A percentile compares a stretch with the other conserved stretches of the same genome.
These are phyloP conservation scores for Nicotiana noctiflora DNA, from an alignment of 257 asterid species.

Conservation along the genomic window DNA sequence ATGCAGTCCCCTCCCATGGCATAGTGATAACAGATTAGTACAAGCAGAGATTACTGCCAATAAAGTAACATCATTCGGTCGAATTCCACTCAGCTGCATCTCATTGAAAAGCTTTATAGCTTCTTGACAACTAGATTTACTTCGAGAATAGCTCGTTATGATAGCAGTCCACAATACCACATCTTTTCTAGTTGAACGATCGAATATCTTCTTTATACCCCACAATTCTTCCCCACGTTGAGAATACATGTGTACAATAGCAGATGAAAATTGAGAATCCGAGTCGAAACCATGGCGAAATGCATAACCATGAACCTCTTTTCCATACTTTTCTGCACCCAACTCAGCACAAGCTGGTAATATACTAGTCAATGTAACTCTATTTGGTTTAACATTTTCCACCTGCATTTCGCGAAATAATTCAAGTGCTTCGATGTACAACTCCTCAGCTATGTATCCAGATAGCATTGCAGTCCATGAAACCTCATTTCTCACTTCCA, in stretches of 20 bases:
- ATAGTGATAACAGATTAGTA: conserved; percentile 31
- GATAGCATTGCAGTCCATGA: conserved; percentile 76
- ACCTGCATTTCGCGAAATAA: conserved; percentile 44
- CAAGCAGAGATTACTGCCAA: conserved; percentile 57
- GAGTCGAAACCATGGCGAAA: conserved; percentile 40
- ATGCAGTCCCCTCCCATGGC: conserved; percentile 38
- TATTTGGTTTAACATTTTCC: conserved; percentile 40
- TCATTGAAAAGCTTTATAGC: conserved; percentile 42
- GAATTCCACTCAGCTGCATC: conserved; percentile 47
- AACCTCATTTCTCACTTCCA: conserved; percentile 52
- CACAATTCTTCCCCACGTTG: conserved; percentile 25
- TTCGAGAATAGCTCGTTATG: conserved; percentile 44
- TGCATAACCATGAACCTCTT: conserved; percentile 59
- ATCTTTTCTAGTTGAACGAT: conserved; percentile 38
- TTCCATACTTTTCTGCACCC: conserved; percentile 25
- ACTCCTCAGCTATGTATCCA: conserved; percentile 36
- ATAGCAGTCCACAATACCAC: conserved; percentile 74
- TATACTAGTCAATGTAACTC: conserved; percentile 48
- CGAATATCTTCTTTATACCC: conserved; percentile 39
- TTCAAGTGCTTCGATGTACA: conserved; percentile 30
- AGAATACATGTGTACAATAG: conserved; percentile 50
- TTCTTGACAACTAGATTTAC: conserved; percentile 31
- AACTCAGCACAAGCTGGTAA: conserved; percentile 48
- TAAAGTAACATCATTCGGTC: conserved; percentile 48
- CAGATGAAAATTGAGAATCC: conserved; percentile 40